Evolutionary conservation across 805 yeast species (phyloP).

Genomic region (Ogataea pini): DNA sequence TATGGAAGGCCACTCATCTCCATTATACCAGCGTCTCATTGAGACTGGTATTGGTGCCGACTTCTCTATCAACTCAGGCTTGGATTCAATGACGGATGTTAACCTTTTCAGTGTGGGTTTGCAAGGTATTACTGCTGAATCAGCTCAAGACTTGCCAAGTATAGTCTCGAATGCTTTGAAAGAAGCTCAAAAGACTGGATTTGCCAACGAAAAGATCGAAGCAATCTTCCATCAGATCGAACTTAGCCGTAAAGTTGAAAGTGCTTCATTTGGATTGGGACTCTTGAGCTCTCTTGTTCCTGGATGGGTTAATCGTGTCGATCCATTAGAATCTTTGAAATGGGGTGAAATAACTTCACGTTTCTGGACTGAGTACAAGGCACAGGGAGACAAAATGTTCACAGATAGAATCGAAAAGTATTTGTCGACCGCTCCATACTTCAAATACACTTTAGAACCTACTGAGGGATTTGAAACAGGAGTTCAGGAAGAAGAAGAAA

Average conservation of each 20-base stretch:
- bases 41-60: conserved; percentile 86
- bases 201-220: conserved; percentile 63
- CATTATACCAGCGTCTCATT: conserved; percentile 80
- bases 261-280: conserved; percentile 85
- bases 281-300: conserved; percentile 74
- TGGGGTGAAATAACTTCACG: conserved; percentile 59
- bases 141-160: conserved; percentile 47
- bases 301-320: conserved; percentile 80
- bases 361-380: conserved; percentile 62
- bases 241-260: conserved; percentile 78
- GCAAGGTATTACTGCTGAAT: conserved; percentile 62
- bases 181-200: conserved; percentile 44
- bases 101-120: conserved; percentile 83
- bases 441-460: conserved; percentile 80
- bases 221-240: conserved; percentile 91
- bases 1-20: conserved; percentile 90
- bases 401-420: conserved; percentile 56
- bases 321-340: conserved; percentile 68
- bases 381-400: conserved; percentile 57
- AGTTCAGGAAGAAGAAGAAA: conserved; percentile 56
- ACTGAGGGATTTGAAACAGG: conserved; percentile 51
- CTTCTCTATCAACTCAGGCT: conserved; percentile 83
- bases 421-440: conserved; percentile 54
- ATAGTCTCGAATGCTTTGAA: conserved; percentile 50
- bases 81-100: conserved; percentile 76